Conservation (phyloP, 345 rosid genomes). For the Cardamine chenopodiifolia region DNA sequence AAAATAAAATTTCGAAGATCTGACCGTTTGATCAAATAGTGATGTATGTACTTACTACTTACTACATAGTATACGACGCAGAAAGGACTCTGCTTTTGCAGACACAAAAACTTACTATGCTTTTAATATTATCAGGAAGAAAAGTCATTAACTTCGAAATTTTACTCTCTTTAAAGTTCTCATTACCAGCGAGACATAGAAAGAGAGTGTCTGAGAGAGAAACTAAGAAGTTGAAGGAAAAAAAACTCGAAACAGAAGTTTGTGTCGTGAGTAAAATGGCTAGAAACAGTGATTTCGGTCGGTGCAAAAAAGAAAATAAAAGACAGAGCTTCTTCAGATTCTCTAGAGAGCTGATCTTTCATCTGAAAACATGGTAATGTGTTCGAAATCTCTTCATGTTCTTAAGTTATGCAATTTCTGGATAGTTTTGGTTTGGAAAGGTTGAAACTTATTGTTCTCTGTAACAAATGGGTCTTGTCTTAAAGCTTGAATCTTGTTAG, state of each 20-base stretch:
- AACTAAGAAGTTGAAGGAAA: not conserved
- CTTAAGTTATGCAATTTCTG: not conserved
- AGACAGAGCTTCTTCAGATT: conserved; percentile 3
- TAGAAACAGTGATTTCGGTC: not conserved
- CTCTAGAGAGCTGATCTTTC: not conserved
- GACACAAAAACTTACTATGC: not conserved
- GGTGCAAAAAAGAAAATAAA: not conserved
- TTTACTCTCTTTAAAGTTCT: not conserved
- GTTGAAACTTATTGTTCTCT: not conserved
- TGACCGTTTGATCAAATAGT: not conserved
- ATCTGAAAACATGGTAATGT: not conserved
- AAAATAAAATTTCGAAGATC: not conserved
- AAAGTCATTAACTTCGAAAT: not conserved
- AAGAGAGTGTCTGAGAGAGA: not conserved
- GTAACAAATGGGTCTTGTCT: not conserved
- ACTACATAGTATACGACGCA: not conserved
- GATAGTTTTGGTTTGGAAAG: not conserved
- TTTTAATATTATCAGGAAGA: not conserved
- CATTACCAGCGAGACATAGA: not conserved
- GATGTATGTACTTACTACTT: not conserved
- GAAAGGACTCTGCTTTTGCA: not conserved
- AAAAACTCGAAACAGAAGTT: not conserved
- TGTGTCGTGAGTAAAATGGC: not conserved
- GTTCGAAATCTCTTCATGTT: not conserved
- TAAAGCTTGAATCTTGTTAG: not conserved